phyloP scores from a whole-genome alignment of 2,329 filamentous ascomycete species.

The Colletotrichum musicola region DNA sequence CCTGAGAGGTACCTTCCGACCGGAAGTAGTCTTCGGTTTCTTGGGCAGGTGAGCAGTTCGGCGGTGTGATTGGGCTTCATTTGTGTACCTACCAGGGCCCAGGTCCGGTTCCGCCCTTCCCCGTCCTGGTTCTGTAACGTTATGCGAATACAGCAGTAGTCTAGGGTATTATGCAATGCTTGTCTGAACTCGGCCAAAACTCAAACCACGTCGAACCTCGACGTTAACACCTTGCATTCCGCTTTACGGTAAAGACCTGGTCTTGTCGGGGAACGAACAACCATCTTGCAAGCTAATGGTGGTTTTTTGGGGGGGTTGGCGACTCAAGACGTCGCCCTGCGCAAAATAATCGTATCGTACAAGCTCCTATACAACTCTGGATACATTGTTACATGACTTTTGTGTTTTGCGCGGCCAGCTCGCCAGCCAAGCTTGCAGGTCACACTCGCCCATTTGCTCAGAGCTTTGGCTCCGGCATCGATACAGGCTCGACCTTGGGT shows the following conservation, averaged over 20 bases:
- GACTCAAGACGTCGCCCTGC: constrained; percentile 5
- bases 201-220: neutral
- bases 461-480: constrained; percentile 28
- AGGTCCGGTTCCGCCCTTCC: constrained; percentile 34
- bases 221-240: neutral
- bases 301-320: neutral
- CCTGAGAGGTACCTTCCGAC: neutral
- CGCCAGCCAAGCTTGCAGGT: neutral
- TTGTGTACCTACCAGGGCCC: constrained; percentile 22
- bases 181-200: neutral
- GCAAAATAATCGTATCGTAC: constrained; percentile 35
- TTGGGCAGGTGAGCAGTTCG: constrained; percentile 9
- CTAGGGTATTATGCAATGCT: constrained; percentile 6
- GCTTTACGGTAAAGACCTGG: neutral
- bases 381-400: constrained; percentile 37
- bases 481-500: constrained; percentile 9
- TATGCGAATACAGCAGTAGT: constrained; percentile 26
- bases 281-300: neutral
- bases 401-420: neutral
- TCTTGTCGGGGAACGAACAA: neutral
- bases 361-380: constrained; percentile 38
- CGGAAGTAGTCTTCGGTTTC: neutral
- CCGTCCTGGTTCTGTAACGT: constrained; percentile 35
- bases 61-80: constrained; percentile 35
- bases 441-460: constrained; percentile 16